Percentiles rank a stretch among this genome's conserved stretches.
Evolutionary conservation across 2,329 filamentous ascomycete genomes (phyloP).

Genomic region (Ceratocystis lukuohia): DNA sequence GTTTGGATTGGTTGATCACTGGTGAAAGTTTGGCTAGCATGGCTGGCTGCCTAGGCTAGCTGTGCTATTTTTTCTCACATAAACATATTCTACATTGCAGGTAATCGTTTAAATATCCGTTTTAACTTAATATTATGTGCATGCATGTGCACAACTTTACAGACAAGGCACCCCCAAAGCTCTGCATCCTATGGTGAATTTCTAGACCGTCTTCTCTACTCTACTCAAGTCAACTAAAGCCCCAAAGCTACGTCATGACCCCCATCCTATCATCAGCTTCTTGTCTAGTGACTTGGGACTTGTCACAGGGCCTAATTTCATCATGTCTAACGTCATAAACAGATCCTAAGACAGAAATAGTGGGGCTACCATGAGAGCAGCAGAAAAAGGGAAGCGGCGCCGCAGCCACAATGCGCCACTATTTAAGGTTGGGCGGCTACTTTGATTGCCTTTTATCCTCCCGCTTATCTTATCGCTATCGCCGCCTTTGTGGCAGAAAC

Average conservation of each 20-base stretch:
- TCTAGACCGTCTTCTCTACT: background rate
- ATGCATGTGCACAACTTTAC: no score
- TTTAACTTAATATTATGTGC: no score
- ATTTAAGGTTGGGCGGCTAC: background rate
- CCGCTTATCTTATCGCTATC: conserved; percentile 6
- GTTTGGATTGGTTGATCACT: background rate
- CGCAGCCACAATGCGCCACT: background rate
- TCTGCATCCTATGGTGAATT: no score
- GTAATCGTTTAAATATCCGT: no score
- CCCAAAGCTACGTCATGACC: background rate
- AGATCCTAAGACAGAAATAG: background rate
- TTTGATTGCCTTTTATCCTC: background rate
- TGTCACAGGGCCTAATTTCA: background rate
- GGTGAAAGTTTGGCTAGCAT: no score
- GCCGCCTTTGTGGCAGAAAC: conserved; percentile 9
- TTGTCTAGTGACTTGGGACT: background rate
- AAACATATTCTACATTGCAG: no score
- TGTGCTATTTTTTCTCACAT: background rate
- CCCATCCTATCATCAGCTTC: background rate
- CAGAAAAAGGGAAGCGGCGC: background rate
- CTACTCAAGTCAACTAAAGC: background rate
- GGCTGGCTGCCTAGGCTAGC: background rate
- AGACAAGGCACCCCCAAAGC: no score
- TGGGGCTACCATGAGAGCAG: background rate
- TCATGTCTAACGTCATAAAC: background rate